phyloP scores from a whole-genome alignment of 2,329 filamentous ascomycete species.

The Colletotrichum australisinense region DNA sequence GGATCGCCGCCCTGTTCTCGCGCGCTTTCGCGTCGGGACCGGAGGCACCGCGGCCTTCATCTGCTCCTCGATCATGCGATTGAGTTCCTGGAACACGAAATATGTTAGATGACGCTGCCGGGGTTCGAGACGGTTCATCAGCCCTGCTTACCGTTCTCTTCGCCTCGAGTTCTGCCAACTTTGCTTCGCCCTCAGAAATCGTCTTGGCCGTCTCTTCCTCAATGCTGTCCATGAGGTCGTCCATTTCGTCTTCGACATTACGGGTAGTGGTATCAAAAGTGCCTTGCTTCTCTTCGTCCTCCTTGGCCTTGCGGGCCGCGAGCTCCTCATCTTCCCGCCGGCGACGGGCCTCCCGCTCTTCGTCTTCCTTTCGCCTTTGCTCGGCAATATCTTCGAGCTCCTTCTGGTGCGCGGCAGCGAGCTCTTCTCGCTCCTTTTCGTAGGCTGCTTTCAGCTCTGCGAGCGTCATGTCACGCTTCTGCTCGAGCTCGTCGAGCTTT shows the following conservation, averaged over 20 bases:
- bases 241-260: conserved; percentile 50
- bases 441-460: conserved; percentile 45
- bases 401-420: conserved; percentile 43
- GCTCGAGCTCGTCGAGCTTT: conserved; percentile 52
- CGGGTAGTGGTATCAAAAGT: conserved; percentile 44
- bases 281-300: conserved; percentile 45
- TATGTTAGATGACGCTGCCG: conserved; percentile 4
- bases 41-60: conserved; percentile 47
- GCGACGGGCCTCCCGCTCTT: conserved; percentile 50
- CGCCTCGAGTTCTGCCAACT: conserved; percentile 47
- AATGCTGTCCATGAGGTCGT: conserved; percentile 46
- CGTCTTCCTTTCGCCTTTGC: conserved; percentile 52
- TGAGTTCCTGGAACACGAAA: conserved; percentile 49
- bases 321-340: conserved; percentile 51
- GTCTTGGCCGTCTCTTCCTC: conserved; percentile 45
- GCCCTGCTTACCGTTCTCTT: conserved; percentile 42
- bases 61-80: conserved; percentile 55
- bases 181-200: conserved; percentile 46
- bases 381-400: conserved; percentile 48
- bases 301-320: conserved; percentile 38
- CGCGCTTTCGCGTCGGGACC: conserved; percentile 38
- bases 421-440: conserved; percentile 43
- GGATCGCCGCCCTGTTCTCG: conserved; percentile 16
- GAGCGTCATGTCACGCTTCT: conserved; percentile 49
- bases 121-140: neutral